phyloP scores from a whole-genome alignment of 257 asterid genomes.

The Lycium barbarum region DNA sequence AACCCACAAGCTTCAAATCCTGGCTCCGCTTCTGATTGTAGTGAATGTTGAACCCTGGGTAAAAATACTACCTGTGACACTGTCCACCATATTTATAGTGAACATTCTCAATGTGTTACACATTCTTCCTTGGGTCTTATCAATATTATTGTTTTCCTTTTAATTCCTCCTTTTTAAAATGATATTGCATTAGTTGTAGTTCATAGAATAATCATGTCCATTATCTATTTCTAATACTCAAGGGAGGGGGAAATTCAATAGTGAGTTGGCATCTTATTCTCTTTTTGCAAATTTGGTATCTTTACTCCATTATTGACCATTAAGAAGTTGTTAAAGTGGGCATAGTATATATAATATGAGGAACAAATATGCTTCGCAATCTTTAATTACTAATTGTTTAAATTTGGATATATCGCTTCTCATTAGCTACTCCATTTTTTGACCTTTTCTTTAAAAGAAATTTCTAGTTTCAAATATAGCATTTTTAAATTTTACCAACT shows the following conservation, averaged over 20 bases:
- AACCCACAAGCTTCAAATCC: too few species aligned
- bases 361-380: conserved; percentile 16
- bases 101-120: conserved; percentile 54
- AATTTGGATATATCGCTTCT: conserved; percentile 14
- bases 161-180: neutral
- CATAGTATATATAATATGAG: conserved; percentile 25
- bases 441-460: neutral
- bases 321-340: conserved; percentile 30
- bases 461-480: neutral
- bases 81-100: neutral
- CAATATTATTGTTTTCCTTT: conserved; percentile 20
- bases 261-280: conserved; percentile 52
- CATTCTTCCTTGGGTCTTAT: conserved; percentile 47
- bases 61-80: too few species aligned
- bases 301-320: conserved; percentile 35
- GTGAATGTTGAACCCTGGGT: too few species aligned
- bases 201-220: neutral
- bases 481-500: neutral
- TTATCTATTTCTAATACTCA: neutral
- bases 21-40: too few species aligned
- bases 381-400: conserved; percentile 5
- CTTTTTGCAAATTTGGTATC: conserved; percentile 30
- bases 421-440: neutral
- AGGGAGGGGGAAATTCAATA: conserved; percentile 10
- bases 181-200: neutral